Evolutionary conservation across 192 early-diverging fungal genomes (phyloP).

Genomic region (Mortierella hygrophila): DNA sequence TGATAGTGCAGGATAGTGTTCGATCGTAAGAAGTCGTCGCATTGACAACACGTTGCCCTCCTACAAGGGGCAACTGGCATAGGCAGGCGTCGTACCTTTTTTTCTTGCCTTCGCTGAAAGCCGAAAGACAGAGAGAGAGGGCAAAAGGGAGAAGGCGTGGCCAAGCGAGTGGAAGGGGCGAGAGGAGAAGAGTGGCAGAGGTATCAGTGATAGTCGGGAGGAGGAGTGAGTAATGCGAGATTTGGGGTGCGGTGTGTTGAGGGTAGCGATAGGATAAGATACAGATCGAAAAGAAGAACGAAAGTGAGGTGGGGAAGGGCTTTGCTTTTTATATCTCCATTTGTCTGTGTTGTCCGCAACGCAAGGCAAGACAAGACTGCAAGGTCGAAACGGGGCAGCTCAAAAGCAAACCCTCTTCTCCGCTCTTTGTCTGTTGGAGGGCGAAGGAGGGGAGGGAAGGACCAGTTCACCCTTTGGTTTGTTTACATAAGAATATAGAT

Average conservation of each 20-base stretch:
- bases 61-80: neutral
- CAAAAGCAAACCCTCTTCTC: neutral
- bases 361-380: neutral
- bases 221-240: neutral
- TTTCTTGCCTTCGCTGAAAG: no score
- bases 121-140: neutral
- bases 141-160: neutral
- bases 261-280: neutral
- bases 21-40: neutral
- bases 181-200: neutral
- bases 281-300: neutral
- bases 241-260: neutral
- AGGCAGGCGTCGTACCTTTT: neutral
- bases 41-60: conserved; percentile 1
- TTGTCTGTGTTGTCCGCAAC: neutral
- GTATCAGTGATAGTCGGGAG: no score
- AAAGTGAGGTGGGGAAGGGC: neutral
- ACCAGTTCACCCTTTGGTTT: neutral
- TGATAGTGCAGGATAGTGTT: neutral
- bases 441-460: neutral
- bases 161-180: neutral
- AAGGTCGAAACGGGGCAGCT: neutral
- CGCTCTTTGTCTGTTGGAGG: neutral
- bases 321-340: neutral
- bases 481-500: neutral